phyloP scores from a whole-genome alignment of 257 asterid species.

The Primulina eburnea region DNA sequence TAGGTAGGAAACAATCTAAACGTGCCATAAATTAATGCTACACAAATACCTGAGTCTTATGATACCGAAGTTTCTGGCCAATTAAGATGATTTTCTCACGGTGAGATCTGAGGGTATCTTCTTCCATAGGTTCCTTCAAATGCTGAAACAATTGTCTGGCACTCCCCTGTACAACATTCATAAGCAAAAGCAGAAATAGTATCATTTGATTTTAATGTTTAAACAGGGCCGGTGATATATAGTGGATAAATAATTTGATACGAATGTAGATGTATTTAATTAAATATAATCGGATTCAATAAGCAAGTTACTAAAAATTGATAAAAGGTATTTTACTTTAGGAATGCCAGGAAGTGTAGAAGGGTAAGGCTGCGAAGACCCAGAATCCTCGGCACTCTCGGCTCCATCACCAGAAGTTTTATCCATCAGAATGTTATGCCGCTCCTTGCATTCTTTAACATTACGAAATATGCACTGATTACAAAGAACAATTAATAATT shows the following conservation, averaged over 20 bases:
- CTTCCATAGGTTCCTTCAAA: slow-evolving; percentile 96
- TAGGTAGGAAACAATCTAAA: not conserved
- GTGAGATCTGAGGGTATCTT: slow-evolving; percentile 86
- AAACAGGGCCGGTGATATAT: not conserved
- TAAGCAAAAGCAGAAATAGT: slow-evolving; percentile 15
- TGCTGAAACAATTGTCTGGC: slow-evolving; percentile 96
- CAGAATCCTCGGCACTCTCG: slow-evolving; percentile 96
- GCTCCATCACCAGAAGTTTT: slow-evolving; percentile 77
- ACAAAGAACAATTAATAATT: slow-evolving; percentile 20
- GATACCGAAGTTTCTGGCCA: slow-evolving; percentile 55
- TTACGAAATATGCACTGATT: slow-evolving; percentile 79
- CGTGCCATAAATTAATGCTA: slow-evolving; percentile 15
- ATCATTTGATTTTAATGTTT: slow-evolving; percentile 3
- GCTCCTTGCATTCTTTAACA: slow-evolving; percentile 95
- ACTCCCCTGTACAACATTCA: slow-evolving; percentile 69
- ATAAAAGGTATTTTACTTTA: slow-evolving; percentile 46
- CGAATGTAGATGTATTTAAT: not conserved
- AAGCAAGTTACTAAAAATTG: slow-evolving; percentile 16
- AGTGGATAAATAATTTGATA: slow-evolving; percentile 8
- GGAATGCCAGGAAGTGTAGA: slow-evolving; percentile 97
- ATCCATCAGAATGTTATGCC: slow-evolving; percentile 72
- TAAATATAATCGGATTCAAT: slow-evolving; percentile 7
- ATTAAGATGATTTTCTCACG: slow-evolving; percentile 79
- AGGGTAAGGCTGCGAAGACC: slow-evolving; percentile 90
- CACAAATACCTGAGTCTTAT: slow-evolving; percentile 63